Evolutionary conservation across 1,284 basidiomycete species (phyloP).

Genomic region (Xerocomus amazonicus): DNA sequence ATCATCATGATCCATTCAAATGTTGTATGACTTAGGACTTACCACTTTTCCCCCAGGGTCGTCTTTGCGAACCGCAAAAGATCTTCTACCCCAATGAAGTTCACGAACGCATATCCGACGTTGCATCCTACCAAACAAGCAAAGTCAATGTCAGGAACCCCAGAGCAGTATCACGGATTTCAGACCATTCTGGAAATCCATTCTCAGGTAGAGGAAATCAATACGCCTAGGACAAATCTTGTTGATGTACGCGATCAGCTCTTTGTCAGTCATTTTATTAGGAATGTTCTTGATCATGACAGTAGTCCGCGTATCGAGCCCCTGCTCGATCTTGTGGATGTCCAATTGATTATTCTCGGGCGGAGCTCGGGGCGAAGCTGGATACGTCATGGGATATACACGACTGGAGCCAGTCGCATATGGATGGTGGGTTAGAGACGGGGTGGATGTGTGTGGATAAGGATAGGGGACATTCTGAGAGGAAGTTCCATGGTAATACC

Average conservation of each 20-base stretch:
- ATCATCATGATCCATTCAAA: slow-evolving; percentile 5
- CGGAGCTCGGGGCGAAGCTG: slow-evolving; percentile 28
- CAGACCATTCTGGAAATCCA: slow-evolving; percentile 77
- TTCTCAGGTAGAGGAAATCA: slow-evolving; percentile 82
- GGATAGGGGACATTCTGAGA: slow-evolving; percentile 26
- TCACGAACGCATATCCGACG: slow-evolving; percentile 85
- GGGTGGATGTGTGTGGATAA: slow-evolving; percentile 26
- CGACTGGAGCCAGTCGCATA: slow-evolving; percentile 21
- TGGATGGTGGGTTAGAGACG: slow-evolving; percentile 22
- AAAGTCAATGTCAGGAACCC: slow-evolving; percentile 14
- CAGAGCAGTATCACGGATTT: slow-evolving; percentile 16
- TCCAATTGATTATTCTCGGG: slow-evolving; percentile 68
- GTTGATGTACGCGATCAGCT: slow-evolving; percentile 66
- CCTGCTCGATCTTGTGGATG: slow-evolving; percentile 66
- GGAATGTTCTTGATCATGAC: slow-evolving; percentile 89
- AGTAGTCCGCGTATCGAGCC: slow-evolving; percentile 77
- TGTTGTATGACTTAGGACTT: slow-evolving; percentile 12
- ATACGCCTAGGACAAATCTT: slow-evolving; percentile 65
- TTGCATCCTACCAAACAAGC: slow-evolving; percentile 59
- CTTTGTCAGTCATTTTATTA: slow-evolving; percentile 81
- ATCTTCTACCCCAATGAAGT: slow-evolving; percentile 77
- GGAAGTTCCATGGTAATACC: slow-evolving; percentile 29
- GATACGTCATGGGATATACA: slow-evolving; percentile 25
- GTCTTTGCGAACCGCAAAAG: slow-evolving; percentile 70
- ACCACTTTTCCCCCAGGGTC: slow-evolving; percentile 77